Conservation (phyloP, 2,329 filamentous ascomycete species). For the Metarhizium robertsii region DNA sequence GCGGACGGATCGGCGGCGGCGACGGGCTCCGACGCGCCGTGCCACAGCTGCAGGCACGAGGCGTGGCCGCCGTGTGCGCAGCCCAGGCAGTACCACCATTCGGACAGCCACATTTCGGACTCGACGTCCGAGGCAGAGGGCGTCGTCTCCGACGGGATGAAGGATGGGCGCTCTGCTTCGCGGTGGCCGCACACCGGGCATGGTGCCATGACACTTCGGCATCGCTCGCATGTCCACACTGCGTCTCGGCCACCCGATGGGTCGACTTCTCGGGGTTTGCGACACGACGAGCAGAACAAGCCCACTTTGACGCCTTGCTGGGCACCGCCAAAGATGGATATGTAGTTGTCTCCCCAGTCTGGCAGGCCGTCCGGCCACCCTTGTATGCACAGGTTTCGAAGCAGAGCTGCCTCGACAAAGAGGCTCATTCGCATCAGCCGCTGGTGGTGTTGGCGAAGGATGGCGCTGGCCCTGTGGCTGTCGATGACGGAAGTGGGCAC, state of each 20-base stretch:
- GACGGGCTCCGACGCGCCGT: slow-evolving; percentile 27
- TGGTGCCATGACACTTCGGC: slow-evolving; percentile 39
- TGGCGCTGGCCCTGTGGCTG: slow-evolving; percentile 41
- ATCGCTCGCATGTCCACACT: slow-evolving; percentile 52
- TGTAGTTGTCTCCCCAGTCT: slow-evolving; percentile 45
- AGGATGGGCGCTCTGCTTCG: slow-evolving; percentile 34
- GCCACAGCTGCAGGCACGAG: slow-evolving; percentile 51
- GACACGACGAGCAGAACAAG: slow-evolving; percentile 46
- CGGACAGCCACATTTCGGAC: slow-evolving; percentile 20
- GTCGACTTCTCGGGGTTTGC: slow-evolving; percentile 46
- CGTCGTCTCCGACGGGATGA: slow-evolving; percentile 22
- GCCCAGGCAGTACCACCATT: slow-evolving; percentile 56
- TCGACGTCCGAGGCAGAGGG: slow-evolving; percentile 14
- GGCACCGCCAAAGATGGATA: slow-evolving; percentile 41
- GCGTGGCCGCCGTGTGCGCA: slow-evolving; percentile 56
- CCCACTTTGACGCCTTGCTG: slow-evolving; percentile 45
- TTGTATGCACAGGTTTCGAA: slow-evolving; percentile 51
- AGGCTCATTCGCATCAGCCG: slow-evolving; percentile 50
- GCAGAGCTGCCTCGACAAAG: slow-evolving; percentile 50
- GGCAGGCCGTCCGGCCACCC: slow-evolving; percentile 44
- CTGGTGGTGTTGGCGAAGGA: slow-evolving; percentile 50
- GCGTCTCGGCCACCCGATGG: slow-evolving; percentile 32
- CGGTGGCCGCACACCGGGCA: slow-evolving; percentile 52
- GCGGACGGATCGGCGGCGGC: slow-evolving; percentile 11
- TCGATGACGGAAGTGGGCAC: slow-evolving; percentile 47